Percentiles rank a stretch among this genome's conserved stretches.
Conservation (phyloP, 441 rosid genomes). For the Aleurites moluccanus region DNA sequence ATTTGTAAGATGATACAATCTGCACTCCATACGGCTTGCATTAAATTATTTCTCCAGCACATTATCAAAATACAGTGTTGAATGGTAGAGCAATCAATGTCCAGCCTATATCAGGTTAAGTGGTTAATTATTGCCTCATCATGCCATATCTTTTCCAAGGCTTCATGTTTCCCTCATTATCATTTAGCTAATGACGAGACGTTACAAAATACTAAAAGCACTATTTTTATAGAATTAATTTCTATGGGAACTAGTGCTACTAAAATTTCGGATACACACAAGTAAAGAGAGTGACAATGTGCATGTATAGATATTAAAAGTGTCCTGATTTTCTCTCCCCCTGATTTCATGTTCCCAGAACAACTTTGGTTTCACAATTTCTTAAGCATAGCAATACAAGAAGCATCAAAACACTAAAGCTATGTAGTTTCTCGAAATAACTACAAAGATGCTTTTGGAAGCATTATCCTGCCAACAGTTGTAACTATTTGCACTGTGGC, state of each 20-base stretch:
- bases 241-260: background rate
- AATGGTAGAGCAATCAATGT: background rate
- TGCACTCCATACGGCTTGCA: background rate
- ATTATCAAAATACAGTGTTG: background rate
- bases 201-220: background rate
- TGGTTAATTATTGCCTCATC: background rate
- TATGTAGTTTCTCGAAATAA: background rate
- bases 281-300: background rate
- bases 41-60: background rate
- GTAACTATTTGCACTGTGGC: background rate
- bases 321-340: background rate
- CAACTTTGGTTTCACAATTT: background rate
- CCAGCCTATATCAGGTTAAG: background rate
- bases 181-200: background rate
- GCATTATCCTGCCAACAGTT: background rate
- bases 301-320: no score
- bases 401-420: background rate
- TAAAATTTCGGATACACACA: background rate
- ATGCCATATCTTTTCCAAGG: no score
- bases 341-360: background rate
- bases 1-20: background rate
- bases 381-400: background rate
- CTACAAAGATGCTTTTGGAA: background rate
- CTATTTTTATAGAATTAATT: background rate
- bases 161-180: background rate